Conservation (phyloP, 192 early-diverging fungal species). For the Dispira parvispora region DNA sequence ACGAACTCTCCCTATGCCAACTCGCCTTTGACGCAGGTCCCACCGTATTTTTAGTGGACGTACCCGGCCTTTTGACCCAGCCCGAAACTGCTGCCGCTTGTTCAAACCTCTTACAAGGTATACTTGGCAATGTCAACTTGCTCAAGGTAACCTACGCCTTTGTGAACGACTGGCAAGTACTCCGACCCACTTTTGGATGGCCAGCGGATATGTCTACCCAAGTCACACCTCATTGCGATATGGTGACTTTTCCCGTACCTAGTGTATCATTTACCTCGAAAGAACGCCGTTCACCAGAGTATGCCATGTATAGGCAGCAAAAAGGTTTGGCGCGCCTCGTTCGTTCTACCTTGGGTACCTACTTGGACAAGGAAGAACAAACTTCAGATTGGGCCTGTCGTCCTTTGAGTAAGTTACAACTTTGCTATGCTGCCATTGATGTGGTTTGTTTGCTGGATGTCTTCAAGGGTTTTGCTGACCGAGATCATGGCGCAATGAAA, state of each 20-base stretch:
- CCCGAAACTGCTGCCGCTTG: not conserved
- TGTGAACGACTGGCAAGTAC: not conserved
- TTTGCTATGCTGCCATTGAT: not conserved
- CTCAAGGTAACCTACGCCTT: conserved; percentile 1
- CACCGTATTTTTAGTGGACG: not conserved
- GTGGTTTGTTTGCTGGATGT: not conserved
- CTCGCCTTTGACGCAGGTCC: not conserved
- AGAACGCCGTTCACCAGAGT: not conserved
- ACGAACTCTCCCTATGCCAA: not conserved
- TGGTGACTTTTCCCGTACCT: not conserved
- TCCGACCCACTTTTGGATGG: not conserved
- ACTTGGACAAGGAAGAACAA: not conserved
- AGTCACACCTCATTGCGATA: not conserved
- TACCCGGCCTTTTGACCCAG: not conserved
- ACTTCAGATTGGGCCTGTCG: not conserved
- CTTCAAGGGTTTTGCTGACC: not conserved
- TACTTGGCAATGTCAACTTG: not conserved
- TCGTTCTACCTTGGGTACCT: not conserved
- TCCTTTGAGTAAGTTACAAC: not conserved
- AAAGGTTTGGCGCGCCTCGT: not conserved
- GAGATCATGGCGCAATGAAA: too few species aligned
- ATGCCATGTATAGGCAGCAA: not conserved
- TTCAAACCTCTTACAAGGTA: not conserved
- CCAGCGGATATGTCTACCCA: not conserved
- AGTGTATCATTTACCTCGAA: not conserved